Evolutionary conservation across 1,284 basidiomycete species (phyloP), one percentile per base, ranked within the genome.

Genomic region (Meira nashicola): DNA sequence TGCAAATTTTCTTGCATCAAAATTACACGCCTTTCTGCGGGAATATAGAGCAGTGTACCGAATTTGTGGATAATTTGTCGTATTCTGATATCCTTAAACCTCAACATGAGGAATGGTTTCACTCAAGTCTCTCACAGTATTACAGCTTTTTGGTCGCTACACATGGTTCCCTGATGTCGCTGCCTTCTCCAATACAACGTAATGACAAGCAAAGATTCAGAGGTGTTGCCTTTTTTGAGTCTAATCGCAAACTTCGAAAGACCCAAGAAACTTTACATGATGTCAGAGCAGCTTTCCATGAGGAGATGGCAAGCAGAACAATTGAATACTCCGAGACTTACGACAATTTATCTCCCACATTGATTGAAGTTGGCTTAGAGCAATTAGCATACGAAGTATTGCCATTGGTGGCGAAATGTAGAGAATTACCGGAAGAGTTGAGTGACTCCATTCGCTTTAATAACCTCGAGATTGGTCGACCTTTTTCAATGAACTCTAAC

Each of bases 1-100:
- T 94, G 63, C 87, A 87, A 7, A 80, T 94, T 3, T 99, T 96
- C 78, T 83, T 94, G 2, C 92, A 97, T 66, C 92, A 97, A 74
- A 97, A 96, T 75, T 90, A 92, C 64, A 84, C 87, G 0, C 86
- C 87, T 55, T 98, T 91, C 76, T 91, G 88, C 71, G 80, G 83
- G 41, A 85, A 87, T 25, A 77, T 94, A 0, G 89, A 93, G 3
- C 82, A 97, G 62, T 87, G 87, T 62, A 83, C 84, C 1, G 82
- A 81, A 0, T 79, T 92, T 1, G 80, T 86, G 19, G 92, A 96
- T 37, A 86, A 85, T 74, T 79, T 97, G 56, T 93, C 91, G 67
- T 85, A 84, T 80, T 83, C 88, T 1, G 93, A 97, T 74, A 82
- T 85, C 0, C 84, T 74, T 12, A 25, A 50, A 2, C 54, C 65